phyloP scores from a whole-genome alignment of 768 basidiomycete genomes.

The Tricholoma furcatifolium region DNA sequence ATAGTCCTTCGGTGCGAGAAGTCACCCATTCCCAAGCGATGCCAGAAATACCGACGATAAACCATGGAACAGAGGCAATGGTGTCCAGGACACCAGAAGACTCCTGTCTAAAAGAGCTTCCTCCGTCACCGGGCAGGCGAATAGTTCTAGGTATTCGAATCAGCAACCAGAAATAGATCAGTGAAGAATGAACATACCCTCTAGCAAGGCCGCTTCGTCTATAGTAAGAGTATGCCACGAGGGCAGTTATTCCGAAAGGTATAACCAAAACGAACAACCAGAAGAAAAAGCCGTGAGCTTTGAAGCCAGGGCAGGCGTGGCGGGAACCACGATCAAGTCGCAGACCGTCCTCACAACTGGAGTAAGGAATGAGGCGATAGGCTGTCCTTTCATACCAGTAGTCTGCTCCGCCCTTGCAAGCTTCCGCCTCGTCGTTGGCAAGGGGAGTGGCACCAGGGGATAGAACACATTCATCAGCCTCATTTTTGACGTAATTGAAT shows the following conservation, averaged over 20 bases:
- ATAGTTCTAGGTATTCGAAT: constrained; percentile 53
- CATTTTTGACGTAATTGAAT: constrained; percentile 83
- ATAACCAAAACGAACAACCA: constrained; percentile 79
- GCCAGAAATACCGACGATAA: constrained; percentile 74
- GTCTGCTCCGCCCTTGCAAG: constrained; percentile 60
- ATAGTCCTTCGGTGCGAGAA: constrained; percentile 41
- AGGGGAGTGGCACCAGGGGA: constrained; percentile 67
- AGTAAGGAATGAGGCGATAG: constrained; percentile 89
- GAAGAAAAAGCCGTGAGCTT: constrained; percentile 72
- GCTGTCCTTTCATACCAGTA: constrained; percentile 95
- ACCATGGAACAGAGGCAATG: constrained; percentile 88
- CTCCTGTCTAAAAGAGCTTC: constrained; percentile 31
- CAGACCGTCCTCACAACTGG: constrained; percentile 78
- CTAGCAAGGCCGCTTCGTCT: constrained; percentile 65
- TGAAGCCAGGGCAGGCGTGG: constrained; percentile 84
- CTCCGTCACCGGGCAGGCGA: constrained; percentile 64
- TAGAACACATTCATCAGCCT: constrained; percentile 72
- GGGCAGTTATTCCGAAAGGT: constrained; percentile 74
- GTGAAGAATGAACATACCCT: constrained; percentile 47
- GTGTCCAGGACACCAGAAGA: constrained; percentile 61
- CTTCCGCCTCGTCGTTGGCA: constrained; percentile 54
- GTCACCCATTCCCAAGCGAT: constrained; percentile 70
- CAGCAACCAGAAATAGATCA: constrained; percentile 7
- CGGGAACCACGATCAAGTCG: constrained; percentile 72
- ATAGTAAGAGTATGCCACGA: constrained; percentile 83